Conservation (phyloP, 148 eudicot species). For the Spergularia bocconei region DNA sequence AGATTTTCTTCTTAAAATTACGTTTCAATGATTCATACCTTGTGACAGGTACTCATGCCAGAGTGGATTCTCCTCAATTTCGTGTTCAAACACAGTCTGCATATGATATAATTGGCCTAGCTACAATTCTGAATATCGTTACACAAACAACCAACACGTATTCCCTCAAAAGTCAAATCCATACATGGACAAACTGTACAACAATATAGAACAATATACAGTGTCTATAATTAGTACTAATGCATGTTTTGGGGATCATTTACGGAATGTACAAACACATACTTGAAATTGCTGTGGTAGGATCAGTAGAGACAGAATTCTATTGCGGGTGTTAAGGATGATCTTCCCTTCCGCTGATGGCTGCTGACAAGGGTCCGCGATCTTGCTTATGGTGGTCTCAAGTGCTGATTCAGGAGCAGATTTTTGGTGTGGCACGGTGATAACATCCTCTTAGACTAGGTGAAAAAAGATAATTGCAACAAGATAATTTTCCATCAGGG, state of each 20-base stretch:
- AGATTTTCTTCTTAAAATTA: no score
- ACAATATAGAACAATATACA: constrained; percentile 68
- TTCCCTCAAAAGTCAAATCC: constrained; percentile 93
- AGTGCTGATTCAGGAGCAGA: no score
- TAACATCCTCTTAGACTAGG: no score
- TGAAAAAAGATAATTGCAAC: no score
- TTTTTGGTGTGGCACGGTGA: no score
- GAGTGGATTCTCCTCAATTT: background rate
- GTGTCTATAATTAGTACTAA: background rate
- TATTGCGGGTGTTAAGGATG: background rate
- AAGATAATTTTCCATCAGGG: no score
- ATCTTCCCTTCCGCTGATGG: background rate
- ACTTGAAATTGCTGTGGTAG: constrained; percentile 20
- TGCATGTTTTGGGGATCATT: no score
- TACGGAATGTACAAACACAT: background rate
- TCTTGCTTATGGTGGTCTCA: background rate
- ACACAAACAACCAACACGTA: no score
- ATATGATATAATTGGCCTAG: background rate
- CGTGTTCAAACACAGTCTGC: constrained; percentile 22
- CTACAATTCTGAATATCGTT: background rate
- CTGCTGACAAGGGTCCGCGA: background rate
- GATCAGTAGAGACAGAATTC: background rate
- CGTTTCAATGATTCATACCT: constrained; percentile 8
- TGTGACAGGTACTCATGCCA: constrained; percentile 22
- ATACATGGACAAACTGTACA: constrained; percentile 88